A percentile compares a stretch with the other conserved stretches of the same genome.
phyloP scores from a whole-genome alignment of 1,139 yeast genomes.

The Protomyces macrosporus region DNA sequence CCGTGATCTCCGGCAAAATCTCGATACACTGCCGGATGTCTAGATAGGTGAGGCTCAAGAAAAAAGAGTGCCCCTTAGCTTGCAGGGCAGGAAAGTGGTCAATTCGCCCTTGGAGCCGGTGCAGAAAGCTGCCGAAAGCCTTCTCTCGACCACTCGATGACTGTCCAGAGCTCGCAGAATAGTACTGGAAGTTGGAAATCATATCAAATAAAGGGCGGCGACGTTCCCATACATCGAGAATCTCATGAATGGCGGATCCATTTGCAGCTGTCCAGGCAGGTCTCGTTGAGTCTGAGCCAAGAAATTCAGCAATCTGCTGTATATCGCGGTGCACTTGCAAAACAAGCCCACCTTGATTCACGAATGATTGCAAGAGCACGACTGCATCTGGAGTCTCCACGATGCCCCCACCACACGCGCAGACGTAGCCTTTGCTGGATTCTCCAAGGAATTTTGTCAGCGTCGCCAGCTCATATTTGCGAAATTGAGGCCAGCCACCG shows the following conservation, averaged over 20 bases:
- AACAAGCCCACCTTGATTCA: conserved; percentile 62
- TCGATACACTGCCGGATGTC: conserved; percentile 41
- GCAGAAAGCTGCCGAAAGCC: conserved; percentile 58
- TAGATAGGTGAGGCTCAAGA: conserved; percentile 64
- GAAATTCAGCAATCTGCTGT: conserved; percentile 69
- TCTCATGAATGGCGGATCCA: conserved; percentile 50
- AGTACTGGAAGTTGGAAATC: conserved; percentile 73
- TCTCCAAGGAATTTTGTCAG: conserved; percentile 50
- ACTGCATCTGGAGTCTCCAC: conserved; percentile 76
- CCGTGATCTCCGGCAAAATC: conserved; percentile 49
- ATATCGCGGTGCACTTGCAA: conserved; percentile 86
- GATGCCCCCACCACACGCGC: conserved; percentile 96
- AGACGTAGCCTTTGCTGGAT: conserved; percentile 56
- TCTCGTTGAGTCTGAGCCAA: conserved; percentile 70
- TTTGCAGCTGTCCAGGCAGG: conserved; percentile 56
- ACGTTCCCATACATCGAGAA: conserved; percentile 73
- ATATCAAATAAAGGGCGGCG: conserved; percentile 76
- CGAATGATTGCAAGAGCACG: conserved; percentile 52
- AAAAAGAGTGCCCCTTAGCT: conserved; percentile 58
- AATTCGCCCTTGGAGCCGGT: conserved; percentile 59
- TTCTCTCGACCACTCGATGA: conserved; percentile 66
- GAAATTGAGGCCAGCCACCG: conserved; percentile 82
- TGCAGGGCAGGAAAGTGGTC: conserved; percentile 36
- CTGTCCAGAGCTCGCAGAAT: conserved; percentile 75
- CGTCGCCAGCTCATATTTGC: conserved; percentile 59